Base-by-base conservation (phyloP, 73 alveolate genomes). In the Effrenium voratum region DNA sequence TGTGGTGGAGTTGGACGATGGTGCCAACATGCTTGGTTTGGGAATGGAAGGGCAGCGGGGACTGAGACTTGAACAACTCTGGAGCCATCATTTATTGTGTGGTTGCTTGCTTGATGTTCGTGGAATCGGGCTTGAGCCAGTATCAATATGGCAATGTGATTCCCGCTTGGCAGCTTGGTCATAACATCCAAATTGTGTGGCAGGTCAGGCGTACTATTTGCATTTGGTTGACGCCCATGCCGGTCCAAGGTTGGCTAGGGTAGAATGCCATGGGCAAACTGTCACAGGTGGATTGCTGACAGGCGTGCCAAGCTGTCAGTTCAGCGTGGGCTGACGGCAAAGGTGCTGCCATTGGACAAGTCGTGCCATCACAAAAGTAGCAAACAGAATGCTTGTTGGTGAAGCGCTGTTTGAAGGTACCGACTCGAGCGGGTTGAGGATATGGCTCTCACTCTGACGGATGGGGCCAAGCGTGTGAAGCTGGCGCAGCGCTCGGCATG, bases 281-380 rank as follows among this genome's bases (percentile, higher is more conserved):
- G 40, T 60, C 40, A 32, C 30, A 60, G 75, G 40, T 24, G 26
- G 46, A 16, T n/a, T 34, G 32, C 38, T 30, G 12, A 26, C 82
- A 72, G 82, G 82, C 34, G 49, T 12, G 82, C 38, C 49, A 44
- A 72, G 38, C 82, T 72, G n/a, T 16, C 82, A 26, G 82, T 72
- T 72, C 82, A 72, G 46, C 82, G 82, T 36, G 82, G 82, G 46
- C 82, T 47, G n/a, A 47, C 38, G 32, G 47, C 82, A 16, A 72
- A 72, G 47, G 82, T 72, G 8, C 24, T 72, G 45, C 82, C 82
- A 44, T 36, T 72, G 82, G 82, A 72, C 82, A 72, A 72, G 82
- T 72, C 82, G 82, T 72, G 82, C 82, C 49, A 72, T 47, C 82
- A 30, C 2, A 32, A 41, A 30, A 30, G 30, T n/a, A n/a, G n/a